These are phyloP conservation scores for Globisporangium orthogonon DNA, from an alignment of 352 stramenopile species.

Conservation along the genomic window DNA sequence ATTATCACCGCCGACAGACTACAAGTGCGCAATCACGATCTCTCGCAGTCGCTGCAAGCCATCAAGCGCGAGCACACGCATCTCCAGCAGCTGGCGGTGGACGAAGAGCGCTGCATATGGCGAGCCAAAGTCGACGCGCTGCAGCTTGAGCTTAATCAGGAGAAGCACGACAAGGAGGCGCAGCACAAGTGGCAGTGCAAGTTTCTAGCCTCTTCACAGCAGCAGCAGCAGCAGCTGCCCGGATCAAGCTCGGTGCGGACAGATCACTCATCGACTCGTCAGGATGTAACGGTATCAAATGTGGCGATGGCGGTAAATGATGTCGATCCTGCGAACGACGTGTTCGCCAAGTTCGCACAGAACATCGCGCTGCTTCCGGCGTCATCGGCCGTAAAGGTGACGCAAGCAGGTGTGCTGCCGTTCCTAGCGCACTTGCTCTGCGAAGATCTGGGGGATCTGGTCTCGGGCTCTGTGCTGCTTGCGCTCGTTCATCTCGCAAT, in stretches of 20 bases:
- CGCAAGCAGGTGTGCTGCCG: slow-evolving; percentile 46
- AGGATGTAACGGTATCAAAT: background rate
- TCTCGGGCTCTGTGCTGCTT: slow-evolving; percentile 62
- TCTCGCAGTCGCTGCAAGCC: slow-evolving; percentile 41
- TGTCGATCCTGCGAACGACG: slow-evolving; percentile 39
- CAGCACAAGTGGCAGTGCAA: slow-evolving; percentile 52
- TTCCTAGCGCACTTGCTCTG: slow-evolving; percentile 56
- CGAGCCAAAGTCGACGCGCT: slow-evolving; percentile 29
- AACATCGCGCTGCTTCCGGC: slow-evolving; percentile 61
- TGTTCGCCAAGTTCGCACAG: slow-evolving; percentile 66
- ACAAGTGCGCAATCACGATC: slow-evolving; percentile 45
- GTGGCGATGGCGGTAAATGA: background rate
- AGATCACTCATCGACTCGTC: background rate
- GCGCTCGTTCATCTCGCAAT: slow-evolving; percentile 63
- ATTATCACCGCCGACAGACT: slow-evolving; percentile 22
- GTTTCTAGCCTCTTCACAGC: slow-evolving; percentile 18
- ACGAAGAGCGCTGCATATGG: slow-evolving; percentile 41
- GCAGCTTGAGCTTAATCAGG: slow-evolving; percentile 40
- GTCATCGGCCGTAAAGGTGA: slow-evolving; percentile 28
- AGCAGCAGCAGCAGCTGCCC: slow-evolving; percentile 4
- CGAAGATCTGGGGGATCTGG: slow-evolving; percentile 46
- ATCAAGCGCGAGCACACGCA: slow-evolving; percentile 65
- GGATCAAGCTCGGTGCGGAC: background rate
- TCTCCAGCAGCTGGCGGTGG: slow-evolving; percentile 35
- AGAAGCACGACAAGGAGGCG: slow-evolving; percentile 65